A percentile compares a stretch with the other conserved stretches of the same genome.
Evolutionary conservation across 495 filamentous ascomycete species (phyloP).

Genomic region (Penicillium macrosclerotiorum): DNA sequence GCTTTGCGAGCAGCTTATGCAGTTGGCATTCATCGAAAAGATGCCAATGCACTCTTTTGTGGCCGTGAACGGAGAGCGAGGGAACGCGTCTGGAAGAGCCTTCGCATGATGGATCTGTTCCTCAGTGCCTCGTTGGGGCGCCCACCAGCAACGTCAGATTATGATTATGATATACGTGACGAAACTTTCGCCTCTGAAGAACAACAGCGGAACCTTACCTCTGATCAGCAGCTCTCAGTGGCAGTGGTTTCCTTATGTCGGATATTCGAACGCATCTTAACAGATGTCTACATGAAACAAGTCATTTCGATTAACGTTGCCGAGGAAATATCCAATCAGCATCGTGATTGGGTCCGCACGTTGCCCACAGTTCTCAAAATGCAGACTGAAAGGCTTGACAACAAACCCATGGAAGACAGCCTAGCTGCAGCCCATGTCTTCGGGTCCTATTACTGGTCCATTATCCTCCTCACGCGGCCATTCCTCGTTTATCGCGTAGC

Average conservation of each 20-base stretch:
- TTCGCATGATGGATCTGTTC: constrained; percentile 60
- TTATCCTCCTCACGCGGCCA: constrained; percentile 66
- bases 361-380: constrained; percentile 33
- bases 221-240: constrained; percentile 34
- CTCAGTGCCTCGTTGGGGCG: constrained; percentile 59
- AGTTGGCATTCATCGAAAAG: constrained; percentile 60
- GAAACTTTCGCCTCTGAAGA: constrained; percentile 19
- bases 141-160: constrained; percentile 58
- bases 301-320: constrained; percentile 66
- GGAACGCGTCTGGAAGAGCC: constrained; percentile 60
- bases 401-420: constrained; percentile 50
- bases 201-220: constrained; percentile 17
- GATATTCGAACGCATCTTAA: constrained; percentile 65
- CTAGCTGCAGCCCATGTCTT: constrained; percentile 66
- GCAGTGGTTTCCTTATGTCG: constrained; percentile 49
- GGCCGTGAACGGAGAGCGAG: constrained; percentile 45
- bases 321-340: constrained; percentile 63
- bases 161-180: constrained; percentile 52
- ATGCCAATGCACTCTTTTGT: constrained; percentile 58
- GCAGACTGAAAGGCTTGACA: constrained; percentile 34
- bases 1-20: constrained; percentile 58
- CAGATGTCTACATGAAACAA: constrained; percentile 65
- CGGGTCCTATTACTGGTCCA: constrained; percentile 69
- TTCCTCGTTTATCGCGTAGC: constrained; percentile 62
- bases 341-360: constrained; percentile 39